Evolutionary conservation across 352 stramenopile species (phyloP), one percentile per base, ranked within the genome.

Genomic region (Pythium diclinum): DNA sequence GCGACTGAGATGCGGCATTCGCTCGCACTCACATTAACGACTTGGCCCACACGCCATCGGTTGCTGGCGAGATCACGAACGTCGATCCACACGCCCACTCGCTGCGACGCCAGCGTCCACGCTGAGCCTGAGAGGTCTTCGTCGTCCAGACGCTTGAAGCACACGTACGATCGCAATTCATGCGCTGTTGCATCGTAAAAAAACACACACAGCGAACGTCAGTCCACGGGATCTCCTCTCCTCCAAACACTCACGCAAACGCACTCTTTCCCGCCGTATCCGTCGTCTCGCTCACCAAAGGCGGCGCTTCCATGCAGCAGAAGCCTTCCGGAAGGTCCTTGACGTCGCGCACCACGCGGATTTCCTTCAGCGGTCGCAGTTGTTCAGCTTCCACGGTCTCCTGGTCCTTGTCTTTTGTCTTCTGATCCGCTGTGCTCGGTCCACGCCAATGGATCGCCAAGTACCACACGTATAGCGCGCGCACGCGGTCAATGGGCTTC

Each of bases 51-150:
- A 46, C 69, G 76, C 87, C 87, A 96, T 40, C 86, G 85, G 48
- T 84, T 88, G 28, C 81, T 86, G 51, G 79, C 87, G 51, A 87
- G 28, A 33, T 96, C 87, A 28, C 86, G 83, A 3, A 96, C 76
- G 38, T 96, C 87, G 44, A 96, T 81, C 87, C 87, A 96, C 58
- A 81, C 80, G 33, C 84, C 85, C 1, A 74, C 74, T 55, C 84
- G 84, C 59, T 90, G 85, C 16, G 75, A 83, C 34, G 71, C 17
- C 49, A 91, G 87, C 36, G 78, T 88, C 87, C 85, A 93, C 53
- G 82, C 87, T 25, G 83, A 92, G 19, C 70, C 72, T 4, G 71
- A 62, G 19, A 87, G 76, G 52, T 96, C 87, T 40, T 94, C 85
- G 51, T 65, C 72, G 6, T 70, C 73, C 2, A 92, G 72, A 16